Evolutionary conservation across 169 alveolate genomes (phyloP), one percentile per base, ranked within the genome.

Genomic region (Perkinsus chesapeaki): DNA sequence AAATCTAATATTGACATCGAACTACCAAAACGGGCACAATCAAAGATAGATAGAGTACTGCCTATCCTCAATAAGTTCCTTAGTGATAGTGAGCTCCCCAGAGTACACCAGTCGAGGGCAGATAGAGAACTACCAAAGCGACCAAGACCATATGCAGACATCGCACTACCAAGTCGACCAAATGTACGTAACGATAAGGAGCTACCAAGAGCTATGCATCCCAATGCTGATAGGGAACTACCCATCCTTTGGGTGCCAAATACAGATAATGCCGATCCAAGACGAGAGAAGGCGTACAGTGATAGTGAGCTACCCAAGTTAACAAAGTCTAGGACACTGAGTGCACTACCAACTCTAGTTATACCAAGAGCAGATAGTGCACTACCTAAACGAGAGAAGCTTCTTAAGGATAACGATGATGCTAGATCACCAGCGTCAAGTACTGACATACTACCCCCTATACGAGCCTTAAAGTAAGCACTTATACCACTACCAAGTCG

Each of bases 401-500:
- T 31, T 16, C 39, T 0, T 38, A 92, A 0, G 90, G 93, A n/a
- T 36, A 91, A 39, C 93, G 95, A 36, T 31, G 93, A 91, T 72
- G 92, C 95, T 92, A 38, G 92, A 91, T 91, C 92, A 91, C 73
- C 93, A 39, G 19, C 91, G 95, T 93, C 93, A 39, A 91, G 92
- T 73, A 91, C 91, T 34, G 91, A 39, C 93, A 39, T 34, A 38
- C 39, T 92, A 12, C 39, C 92, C 0, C 72, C 95, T 47, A 39
- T 20, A n/a, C 92, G 36, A 39, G 92, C 73, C 92, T 91, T 48
- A 0, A 93, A 92, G 91, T 20, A 93, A 7, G n/a, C 93, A 3
- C 73, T 20, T 39, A 91, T 36, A 39, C 39, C 20, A 5, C 60
- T 27, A 1, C 47, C 95, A 3, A 37, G 48, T 7, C 93, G 91